Conservation (phyloP, 306 rosid species). For the Rubus parviflorus region DNA sequence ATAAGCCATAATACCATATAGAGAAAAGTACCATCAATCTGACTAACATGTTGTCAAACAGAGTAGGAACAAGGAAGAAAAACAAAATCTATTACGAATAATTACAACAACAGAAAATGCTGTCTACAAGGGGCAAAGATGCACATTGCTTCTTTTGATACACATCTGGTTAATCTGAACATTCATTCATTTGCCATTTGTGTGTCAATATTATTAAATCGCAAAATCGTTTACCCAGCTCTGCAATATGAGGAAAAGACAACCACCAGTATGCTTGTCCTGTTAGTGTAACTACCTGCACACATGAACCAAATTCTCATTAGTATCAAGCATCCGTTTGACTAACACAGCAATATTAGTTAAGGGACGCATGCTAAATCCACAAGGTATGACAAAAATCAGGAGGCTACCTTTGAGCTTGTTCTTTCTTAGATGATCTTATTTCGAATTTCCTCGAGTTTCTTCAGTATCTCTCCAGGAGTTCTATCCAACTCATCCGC, state of each 20-base stretch:
- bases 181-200: not conserved
- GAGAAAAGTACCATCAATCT: not conserved
- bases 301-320: slow-evolving; percentile 9
- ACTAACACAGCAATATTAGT: not conserved
- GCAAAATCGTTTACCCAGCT: not conserved
- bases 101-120: slow-evolving; percentile 53
- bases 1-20: not conserved
- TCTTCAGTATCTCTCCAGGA: slow-evolving; percentile 92
- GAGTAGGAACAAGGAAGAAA: slow-evolving; percentile 5
- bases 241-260: not conserved
- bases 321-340: not conserved
- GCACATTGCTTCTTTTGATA: slow-evolving; percentile 12
- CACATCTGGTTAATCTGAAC: not conserved
- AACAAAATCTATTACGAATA: slow-evolving; percentile 25
- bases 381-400: not conserved
- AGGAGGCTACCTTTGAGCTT: slow-evolving; percentile 31
- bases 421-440: slow-evolving; percentile 68
- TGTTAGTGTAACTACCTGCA: slow-evolving; percentile 10
- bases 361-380: not conserved
- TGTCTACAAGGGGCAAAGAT: slow-evolving; percentile 23
- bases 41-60: slow-evolving; percentile 24
- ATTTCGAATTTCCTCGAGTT: slow-evolving; percentile 87
- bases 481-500: slow-evolving; percentile 95
- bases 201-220: not conserved
- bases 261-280: not conserved